Conservation (phyloP, 805 yeast species). For the Barnettozyma sp. region DNA sequence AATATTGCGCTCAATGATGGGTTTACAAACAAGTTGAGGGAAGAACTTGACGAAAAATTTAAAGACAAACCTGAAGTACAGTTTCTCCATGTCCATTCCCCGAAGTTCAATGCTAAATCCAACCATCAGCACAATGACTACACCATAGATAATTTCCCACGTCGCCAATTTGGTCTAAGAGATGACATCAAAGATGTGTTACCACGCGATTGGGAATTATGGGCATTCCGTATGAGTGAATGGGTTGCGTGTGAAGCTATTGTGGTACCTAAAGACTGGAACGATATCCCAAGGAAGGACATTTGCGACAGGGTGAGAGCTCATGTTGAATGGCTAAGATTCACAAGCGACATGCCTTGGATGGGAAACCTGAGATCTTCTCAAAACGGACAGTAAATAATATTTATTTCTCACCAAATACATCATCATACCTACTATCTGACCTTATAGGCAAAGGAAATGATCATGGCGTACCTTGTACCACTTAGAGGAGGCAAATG, state of each 20-base stretch:
- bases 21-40: conserved; percentile 16
- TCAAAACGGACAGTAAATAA: conserved; percentile 11
- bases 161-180: conserved; percentile 25
- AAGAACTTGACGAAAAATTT: conserved; percentile 15
- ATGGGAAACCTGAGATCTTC: conserved; percentile 22
- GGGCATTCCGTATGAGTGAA: conserved; percentile 22
- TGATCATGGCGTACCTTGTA: no score
- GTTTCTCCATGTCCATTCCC: conserved; percentile 25
- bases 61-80: conserved; percentile 22
- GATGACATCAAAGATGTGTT: conserved; percentile 20
- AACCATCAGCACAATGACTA: conserved; percentile 19
- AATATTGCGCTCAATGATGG: conserved; percentile 22
- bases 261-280: conserved; percentile 24
- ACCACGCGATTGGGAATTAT: conserved; percentile 24
- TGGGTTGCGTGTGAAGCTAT: conserved; percentile 27
- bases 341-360: conserved; percentile 25
- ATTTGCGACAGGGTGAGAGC: conserved; percentile 22
- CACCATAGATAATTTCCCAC: conserved; percentile 20
- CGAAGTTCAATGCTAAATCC: conserved; percentile 24
- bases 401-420: no score
- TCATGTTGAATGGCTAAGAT: conserved; percentile 23
- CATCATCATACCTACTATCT: no score
- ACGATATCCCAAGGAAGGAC: conserved; percentile 16
- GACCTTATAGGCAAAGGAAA: no score
- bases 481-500: no score